These are phyloP conservation scores for Russula vinacea DNA, from an alignment of 768 basidiomycete species.

Conservation along the genomic window DNA sequence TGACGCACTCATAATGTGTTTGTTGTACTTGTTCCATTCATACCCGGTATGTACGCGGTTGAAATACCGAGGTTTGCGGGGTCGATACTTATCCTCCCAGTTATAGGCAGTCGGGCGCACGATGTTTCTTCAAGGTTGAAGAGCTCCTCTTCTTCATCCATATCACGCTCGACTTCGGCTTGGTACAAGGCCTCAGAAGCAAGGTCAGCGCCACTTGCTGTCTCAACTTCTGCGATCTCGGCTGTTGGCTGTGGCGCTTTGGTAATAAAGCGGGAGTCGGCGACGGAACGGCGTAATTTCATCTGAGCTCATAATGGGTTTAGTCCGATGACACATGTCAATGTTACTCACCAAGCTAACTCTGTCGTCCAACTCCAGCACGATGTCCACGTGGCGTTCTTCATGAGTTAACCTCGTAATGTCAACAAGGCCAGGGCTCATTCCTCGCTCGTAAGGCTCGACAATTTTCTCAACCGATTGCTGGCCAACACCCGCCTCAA, in stretches of 20 bases:
- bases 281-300: conserved; percentile 73
- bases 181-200: conserved; percentile 89
- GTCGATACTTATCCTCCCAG: conserved; percentile 98
- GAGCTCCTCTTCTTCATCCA: conserved; percentile 94
- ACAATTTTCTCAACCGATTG: conserved; percentile 52
- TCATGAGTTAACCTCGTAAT: conserved; percentile 68
- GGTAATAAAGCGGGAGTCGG: conserved; percentile 84
- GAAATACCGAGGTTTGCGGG: conserved; percentile 96
- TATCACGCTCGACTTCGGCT: conserved; percentile 85
- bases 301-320: conserved; percentile 48
- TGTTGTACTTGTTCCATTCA: conserved; percentile 99
- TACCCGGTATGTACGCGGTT: conserved; percentile 99
- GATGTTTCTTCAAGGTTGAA: conserved; percentile 93
- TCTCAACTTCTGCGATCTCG: conserved; percentile 56
- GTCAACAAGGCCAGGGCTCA: conserved; percentile 80
- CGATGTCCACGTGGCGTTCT: conserved; percentile 76
- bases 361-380: conserved; percentile 64
- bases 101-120: conserved; percentile 81
- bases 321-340: conserved; percentile 9
- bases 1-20: conserved; percentile 94
- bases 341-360: conserved; percentile 46
- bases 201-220: conserved; percentile 63
- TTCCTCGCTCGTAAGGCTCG: conserved; percentile 77
- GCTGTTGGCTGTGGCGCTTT: conserved; percentile 62
- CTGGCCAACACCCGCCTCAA: conserved; percentile 38